Conservation (phyloP, 2,329 filamentous ascomycete species). For the Hypoxylon rubiginosum region DNA sequence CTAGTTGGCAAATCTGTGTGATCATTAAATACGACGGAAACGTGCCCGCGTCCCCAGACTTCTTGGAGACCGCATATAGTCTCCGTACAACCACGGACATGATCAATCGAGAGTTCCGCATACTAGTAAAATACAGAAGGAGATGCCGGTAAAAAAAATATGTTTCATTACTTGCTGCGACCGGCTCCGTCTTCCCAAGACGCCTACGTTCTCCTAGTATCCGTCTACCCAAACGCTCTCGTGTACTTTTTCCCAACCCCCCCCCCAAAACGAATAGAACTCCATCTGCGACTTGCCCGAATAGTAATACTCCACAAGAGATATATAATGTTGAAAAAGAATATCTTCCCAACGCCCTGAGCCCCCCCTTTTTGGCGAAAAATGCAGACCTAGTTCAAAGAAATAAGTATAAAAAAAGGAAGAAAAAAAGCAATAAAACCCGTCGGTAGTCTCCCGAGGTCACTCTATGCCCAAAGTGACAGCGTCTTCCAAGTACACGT, state of each 20-base stretch:
- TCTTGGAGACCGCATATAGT: neutral
- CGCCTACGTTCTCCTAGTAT: conserved; percentile 18
- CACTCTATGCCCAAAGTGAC: conserved; percentile 28
- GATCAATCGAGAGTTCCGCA: neutral
- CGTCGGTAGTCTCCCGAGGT: conserved; percentile 19
- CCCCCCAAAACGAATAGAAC: conserved; percentile 14
- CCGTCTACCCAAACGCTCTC: conserved; percentile 28
- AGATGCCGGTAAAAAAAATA: conserved; percentile 6
- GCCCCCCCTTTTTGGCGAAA: conserved; percentile 12
- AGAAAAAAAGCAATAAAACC: conserved; percentile 9
- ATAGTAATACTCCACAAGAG: conserved; percentile 13
- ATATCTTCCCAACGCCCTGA: conserved; percentile 29
- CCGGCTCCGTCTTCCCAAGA: conserved; percentile 34
- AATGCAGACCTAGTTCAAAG: too few relatives aligned
- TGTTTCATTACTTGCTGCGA: conserved; percentile 29
- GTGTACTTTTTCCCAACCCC: conserved; percentile 10
- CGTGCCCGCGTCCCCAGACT: neutral
- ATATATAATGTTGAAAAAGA: conserved; percentile 14
- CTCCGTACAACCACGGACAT: neutral
- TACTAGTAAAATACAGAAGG: neutral
- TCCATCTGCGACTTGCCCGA: conserved; percentile 10
- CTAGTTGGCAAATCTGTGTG: neutral
- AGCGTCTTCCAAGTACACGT: conserved; percentile 25
- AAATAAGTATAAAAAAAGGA: conserved; percentile 13
- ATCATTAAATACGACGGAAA: neutral